Evolutionary conservation across 306 rosid species (phyloP).

Genomic region (Astragalus glycyphyllos): DNA sequence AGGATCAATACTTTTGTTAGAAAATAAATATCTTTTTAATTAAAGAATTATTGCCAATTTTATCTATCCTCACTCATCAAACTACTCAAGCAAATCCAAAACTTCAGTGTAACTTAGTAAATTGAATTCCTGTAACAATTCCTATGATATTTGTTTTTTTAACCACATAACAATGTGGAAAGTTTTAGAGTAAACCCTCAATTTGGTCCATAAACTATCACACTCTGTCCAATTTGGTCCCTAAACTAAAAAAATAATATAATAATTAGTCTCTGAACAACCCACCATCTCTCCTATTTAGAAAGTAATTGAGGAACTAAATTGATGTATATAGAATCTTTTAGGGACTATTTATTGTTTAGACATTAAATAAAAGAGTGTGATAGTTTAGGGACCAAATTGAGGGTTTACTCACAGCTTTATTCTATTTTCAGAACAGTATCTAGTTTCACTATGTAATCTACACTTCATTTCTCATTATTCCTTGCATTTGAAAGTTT

Average conservation of each 20-base stretch:
- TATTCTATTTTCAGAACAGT: constrained; percentile 9
- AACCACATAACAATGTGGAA: neutral
- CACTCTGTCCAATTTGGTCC: too few species aligned
- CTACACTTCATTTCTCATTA: neutral
- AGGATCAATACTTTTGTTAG: neutral
- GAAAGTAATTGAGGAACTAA: too few species aligned
- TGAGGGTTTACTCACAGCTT: neutral
- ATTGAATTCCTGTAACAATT: neutral
- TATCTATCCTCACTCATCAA: neutral
- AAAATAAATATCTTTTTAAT: neutral
- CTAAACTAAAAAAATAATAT: too few species aligned
- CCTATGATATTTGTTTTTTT: neutral
- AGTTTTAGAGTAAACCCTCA: too few species aligned
- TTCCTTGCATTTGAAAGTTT: neutral
- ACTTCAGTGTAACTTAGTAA: neutral
- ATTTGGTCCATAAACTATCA: too few species aligned
- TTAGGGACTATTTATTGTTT: too few species aligned
- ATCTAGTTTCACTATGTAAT: neutral
- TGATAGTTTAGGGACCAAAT: too few species aligned
- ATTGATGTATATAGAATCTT: too few species aligned
- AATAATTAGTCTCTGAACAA: too few species aligned
- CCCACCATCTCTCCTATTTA: too few species aligned
- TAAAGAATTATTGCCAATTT: neutral
- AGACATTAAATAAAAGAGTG: too few species aligned
- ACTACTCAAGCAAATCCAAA: neutral